Conservation (phyloP, 805 yeast species). For the Starmerella asiatica region DNA sequence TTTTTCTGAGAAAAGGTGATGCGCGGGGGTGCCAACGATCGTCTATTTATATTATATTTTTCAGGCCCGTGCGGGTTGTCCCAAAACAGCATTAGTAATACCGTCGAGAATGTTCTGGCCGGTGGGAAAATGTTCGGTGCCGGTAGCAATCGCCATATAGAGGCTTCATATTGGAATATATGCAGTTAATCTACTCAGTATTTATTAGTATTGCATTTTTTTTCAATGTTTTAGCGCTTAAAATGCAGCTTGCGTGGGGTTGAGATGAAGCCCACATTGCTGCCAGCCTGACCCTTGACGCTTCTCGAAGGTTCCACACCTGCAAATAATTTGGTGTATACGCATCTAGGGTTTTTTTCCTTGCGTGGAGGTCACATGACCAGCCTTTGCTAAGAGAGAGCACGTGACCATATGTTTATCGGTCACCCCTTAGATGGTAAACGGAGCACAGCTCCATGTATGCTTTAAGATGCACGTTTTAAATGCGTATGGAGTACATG, state of each 20-base stretch:
- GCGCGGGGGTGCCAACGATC: background rate
- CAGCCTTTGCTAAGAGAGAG: too few relatives aligned
- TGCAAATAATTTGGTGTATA: too few relatives aligned
- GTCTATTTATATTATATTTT: slow-evolving; percentile 11
- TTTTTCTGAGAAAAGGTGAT: background rate
- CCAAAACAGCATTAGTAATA: background rate
- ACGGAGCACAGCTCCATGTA: too few relatives aligned
- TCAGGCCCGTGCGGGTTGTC: slow-evolving; percentile 5
- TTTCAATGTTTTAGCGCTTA: background rate
- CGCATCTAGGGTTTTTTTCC: too few relatives aligned
- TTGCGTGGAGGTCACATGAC: too few relatives aligned
- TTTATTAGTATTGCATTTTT: background rate
- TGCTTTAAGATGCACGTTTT: too few relatives aligned
- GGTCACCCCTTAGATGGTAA: too few relatives aligned
- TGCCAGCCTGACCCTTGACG: background rate
- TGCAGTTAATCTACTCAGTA: background rate
- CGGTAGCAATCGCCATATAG: background rate
- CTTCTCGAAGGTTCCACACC: slow-evolving; percentile 6
- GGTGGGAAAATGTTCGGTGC: background rate
- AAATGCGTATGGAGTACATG: too few relatives aligned
- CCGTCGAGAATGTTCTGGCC: slow-evolving; percentile 15
- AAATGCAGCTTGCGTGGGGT: background rate
- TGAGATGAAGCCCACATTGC: background rate
- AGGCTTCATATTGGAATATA: background rate
- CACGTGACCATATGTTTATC: too few relatives aligned